A percentile compares a stretch with the other conserved stretches of the same genome.
Conservation (phyloP, 2,329 filamentous ascomycete genomes). For the Penicillium sp. region DNA sequence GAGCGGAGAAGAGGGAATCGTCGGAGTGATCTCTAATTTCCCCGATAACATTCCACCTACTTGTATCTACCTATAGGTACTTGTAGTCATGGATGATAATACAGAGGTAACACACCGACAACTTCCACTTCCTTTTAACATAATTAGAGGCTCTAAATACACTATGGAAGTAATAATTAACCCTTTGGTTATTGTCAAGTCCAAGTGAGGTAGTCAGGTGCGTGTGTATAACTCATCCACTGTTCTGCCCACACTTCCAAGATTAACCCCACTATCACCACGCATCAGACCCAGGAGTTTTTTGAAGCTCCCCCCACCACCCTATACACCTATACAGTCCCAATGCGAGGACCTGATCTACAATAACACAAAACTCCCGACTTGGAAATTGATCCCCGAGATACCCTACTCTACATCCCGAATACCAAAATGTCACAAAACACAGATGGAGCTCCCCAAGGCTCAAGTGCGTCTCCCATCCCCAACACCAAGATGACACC, state of each 20-base stretch:
- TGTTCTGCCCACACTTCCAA: neutral
- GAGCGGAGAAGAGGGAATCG: constrained; percentile 16
- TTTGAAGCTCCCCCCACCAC: constrained; percentile 7
- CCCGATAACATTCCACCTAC: neutral
- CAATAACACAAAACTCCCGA: neutral
- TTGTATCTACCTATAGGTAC: too few relatives aligned
- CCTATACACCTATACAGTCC: constrained; percentile 1
- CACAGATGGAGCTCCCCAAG: constrained; percentile 28
- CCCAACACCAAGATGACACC: neutral
- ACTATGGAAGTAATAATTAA: neutral
- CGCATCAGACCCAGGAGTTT: constrained; percentile 3
- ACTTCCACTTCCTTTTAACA: neutral
- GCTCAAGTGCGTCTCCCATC: constrained; percentile 22
- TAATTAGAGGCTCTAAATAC: rapidly evolving
- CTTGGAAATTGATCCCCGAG: neutral
- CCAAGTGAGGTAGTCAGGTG: neutral
- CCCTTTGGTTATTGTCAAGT: too few relatives aligned
- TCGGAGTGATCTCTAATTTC: constrained; percentile 1
- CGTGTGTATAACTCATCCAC: neutral
- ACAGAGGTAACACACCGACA: neutral
- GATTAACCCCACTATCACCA: constrained; percentile 5
- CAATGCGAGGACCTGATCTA: neutral
- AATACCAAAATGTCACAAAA: constrained; percentile 24
- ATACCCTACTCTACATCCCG: neutral
- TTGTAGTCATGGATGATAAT: neutral